Conservation (phyloP, 2,329 filamentous ascomycete species). For the Cladosporium sphaerospermum region DNA sequence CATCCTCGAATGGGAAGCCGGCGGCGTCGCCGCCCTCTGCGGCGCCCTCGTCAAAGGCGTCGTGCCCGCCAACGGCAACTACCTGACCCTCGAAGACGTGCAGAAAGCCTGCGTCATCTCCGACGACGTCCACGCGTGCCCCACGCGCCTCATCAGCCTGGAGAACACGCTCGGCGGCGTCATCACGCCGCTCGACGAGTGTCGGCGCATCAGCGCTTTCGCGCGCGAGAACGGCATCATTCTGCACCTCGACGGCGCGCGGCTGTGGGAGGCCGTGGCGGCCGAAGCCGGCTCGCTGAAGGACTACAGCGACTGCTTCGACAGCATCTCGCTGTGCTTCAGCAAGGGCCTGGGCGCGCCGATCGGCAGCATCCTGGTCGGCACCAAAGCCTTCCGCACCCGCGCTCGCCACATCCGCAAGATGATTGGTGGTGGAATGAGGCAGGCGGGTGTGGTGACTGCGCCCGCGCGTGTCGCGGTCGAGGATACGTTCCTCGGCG, state of each 20-base stretch:
- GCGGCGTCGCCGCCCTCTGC: slow-evolving; percentile 62
- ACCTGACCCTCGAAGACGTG: slow-evolving; percentile 74
- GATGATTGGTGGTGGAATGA: slow-evolving; percentile 69
- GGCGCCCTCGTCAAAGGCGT: slow-evolving; percentile 65
- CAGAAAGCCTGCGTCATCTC: slow-evolving; percentile 57
- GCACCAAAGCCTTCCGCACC: slow-evolving; percentile 52
- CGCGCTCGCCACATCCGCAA: slow-evolving; percentile 73
- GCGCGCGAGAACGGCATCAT: slow-evolving; percentile 56
- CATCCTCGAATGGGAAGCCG: slow-evolving; percentile 64
- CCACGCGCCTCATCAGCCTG: slow-evolving; percentile 72
- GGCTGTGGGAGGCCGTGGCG: slow-evolving; percentile 74
- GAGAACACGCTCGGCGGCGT: slow-evolving; percentile 82
- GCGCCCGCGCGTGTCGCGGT: slow-evolving; percentile 71
- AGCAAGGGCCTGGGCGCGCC: slow-evolving; percentile 78
- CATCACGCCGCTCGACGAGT: slow-evolving; percentile 69
- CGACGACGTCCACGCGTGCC: slow-evolving; percentile 70
- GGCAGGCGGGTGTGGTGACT: slow-evolving; percentile 70
- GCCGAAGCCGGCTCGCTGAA: slow-evolving; percentile 60
- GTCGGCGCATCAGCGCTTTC: slow-evolving; percentile 63
- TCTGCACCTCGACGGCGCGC: slow-evolving; percentile 72
- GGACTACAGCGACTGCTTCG: slow-evolving; percentile 63
- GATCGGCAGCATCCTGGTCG: slow-evolving; percentile 68
- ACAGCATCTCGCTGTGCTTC: slow-evolving; percentile 72
- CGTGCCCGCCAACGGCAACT: slow-evolving; percentile 61
- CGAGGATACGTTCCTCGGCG: slow-evolving; percentile 70